Conservation (phyloP, 306 rosid genomes). For the Cajanus cajan region DNA sequence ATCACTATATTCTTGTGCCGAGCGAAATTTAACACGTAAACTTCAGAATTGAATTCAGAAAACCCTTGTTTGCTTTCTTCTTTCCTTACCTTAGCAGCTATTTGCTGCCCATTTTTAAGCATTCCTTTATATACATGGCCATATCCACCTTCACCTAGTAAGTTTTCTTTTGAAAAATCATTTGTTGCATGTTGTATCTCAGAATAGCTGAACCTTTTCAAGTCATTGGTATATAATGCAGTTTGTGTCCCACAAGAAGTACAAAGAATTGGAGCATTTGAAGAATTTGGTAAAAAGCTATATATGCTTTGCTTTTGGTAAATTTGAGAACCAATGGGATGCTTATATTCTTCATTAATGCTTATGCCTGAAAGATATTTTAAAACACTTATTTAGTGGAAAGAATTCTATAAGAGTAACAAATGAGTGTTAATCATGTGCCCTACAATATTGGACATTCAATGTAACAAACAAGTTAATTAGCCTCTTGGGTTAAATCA, state of each 20-base stretch:
- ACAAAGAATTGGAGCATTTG: constrained; percentile 56
- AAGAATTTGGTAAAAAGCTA: constrained; percentile 24
- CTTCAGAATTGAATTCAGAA: constrained; percentile 62
- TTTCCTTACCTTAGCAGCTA: constrained; percentile 68
- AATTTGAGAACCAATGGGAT: constrained; percentile 29
- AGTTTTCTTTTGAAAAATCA: constrained; percentile 49
- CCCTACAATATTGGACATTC: neutral
- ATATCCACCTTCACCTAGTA: constrained; percentile 75
- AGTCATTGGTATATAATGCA: constrained; percentile 43
- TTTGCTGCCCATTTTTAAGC: constrained; percentile 54
- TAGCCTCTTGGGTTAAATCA: too few species aligned
- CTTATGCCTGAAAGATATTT: constrained; percentile 28
- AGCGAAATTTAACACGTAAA: constrained; percentile 58
- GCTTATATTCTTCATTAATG: constrained; percentile 18
- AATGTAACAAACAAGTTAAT: neutral
- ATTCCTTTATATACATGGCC: constrained; percentile 57
- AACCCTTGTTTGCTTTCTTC: constrained; percentile 65
- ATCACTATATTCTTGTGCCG: constrained; percentile 73
- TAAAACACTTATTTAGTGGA: neutral
- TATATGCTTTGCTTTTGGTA: constrained; percentile 20
- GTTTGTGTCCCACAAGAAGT: constrained; percentile 52
- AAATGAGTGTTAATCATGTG: neutral
- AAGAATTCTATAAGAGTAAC: neutral
- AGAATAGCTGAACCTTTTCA: constrained; percentile 44
- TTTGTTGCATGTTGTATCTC: constrained; percentile 52